These are phyloP conservation scores for Paraconiothyrium brasiliense DNA, from an alignment of 2,329 filamentous ascomycete genomes.

Conservation along the genomic window DNA sequence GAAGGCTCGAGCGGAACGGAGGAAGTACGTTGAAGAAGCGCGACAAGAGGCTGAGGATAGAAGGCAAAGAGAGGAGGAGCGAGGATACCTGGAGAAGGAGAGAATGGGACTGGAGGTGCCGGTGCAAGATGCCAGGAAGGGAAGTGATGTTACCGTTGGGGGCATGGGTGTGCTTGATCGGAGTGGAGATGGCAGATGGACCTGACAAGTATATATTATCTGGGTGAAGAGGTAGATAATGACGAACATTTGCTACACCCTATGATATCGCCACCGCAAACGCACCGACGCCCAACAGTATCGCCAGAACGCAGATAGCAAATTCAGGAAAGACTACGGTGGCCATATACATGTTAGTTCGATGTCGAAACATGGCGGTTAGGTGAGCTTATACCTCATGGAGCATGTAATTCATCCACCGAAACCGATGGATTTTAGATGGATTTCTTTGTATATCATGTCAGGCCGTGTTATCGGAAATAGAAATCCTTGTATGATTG, in stretches of 20 bases:
- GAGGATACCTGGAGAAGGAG: slow-evolving; percentile 37
- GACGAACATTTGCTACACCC: background rate
- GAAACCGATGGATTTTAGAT: too few relatives aligned
- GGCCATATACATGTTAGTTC: too few relatives aligned
- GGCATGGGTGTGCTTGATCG: slow-evolving; percentile 38
- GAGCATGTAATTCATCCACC: too few relatives aligned
- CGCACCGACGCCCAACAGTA: too few relatives aligned
- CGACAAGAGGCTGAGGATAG: slow-evolving; percentile 33
- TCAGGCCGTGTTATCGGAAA: too few relatives aligned
- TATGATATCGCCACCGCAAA: background rate
- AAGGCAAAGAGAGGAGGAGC: slow-evolving; percentile 22
- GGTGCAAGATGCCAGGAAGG: slow-evolving; percentile 27
- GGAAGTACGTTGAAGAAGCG: slow-evolving; percentile 36
- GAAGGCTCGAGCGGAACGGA: slow-evolving; percentile 40
- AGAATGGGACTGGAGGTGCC: slow-evolving; percentile 36
- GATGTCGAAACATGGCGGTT: too few relatives aligned
- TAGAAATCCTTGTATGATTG: too few relatives aligned
- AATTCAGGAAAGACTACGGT: too few relatives aligned
- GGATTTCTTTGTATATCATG: too few relatives aligned
- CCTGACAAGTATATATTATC: background rate
- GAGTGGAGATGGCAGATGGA: slow-evolving; percentile 24
- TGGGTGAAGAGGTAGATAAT: background rate
- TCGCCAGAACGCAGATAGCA: too few relatives aligned
- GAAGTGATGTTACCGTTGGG: slow-evolving; percentile 36
- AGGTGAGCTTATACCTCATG: too few relatives aligned